Conservation (phyloP, 1,284 basidiomycete species). For the Vanrija sp. region DNA sequence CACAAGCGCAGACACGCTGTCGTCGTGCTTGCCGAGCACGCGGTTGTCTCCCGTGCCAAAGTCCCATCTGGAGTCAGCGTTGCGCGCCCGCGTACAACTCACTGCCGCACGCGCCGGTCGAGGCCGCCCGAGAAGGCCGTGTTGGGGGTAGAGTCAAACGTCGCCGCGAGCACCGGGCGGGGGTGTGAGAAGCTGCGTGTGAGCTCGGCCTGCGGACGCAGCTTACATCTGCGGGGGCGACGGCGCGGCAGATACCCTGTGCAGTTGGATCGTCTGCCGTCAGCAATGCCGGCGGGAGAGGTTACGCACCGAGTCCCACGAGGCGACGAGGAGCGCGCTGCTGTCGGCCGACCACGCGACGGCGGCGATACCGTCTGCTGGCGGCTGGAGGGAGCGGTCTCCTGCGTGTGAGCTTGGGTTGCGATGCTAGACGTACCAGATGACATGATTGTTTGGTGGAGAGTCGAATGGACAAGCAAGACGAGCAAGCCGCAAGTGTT, state of each 20-base stretch:
- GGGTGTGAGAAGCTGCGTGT: constrained; percentile 37
- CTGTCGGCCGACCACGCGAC: constrained; percentile 78
- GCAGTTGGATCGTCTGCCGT: constrained; percentile 44
- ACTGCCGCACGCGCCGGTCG: constrained; percentile 55
- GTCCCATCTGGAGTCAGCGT: constrained; percentile 48
- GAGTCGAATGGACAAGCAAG: neutral
- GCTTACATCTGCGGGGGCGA: constrained; percentile 35
- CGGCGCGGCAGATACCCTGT: constrained; percentile 35
- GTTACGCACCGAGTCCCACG: constrained; percentile 78
- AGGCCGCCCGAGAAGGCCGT: constrained; percentile 50
- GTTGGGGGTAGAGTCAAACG: constrained; percentile 45
- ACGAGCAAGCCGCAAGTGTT: no score
- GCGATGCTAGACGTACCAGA: neutral
- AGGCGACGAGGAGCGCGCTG: constrained; percentile 69
- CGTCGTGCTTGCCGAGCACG: constrained; percentile 51
- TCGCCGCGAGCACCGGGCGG: constrained; percentile 45
- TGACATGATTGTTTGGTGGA: neutral
- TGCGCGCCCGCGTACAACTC: constrained; percentile 14
- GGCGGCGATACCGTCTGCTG: constrained; percentile 77
- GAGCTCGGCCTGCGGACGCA: neutral
- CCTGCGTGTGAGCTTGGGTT: constrained; percentile 12
- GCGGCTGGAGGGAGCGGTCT: constrained; percentile 54
- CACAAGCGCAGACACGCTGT: constrained; percentile 47
- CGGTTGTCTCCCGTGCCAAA: constrained; percentile 47
- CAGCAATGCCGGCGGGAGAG: neutral